Evolutionary conservation across 177 flowering plant genomes (phyloP), one percentile per base, ranked within the genome.

Genomic region (Vitis hybrid): DNA sequence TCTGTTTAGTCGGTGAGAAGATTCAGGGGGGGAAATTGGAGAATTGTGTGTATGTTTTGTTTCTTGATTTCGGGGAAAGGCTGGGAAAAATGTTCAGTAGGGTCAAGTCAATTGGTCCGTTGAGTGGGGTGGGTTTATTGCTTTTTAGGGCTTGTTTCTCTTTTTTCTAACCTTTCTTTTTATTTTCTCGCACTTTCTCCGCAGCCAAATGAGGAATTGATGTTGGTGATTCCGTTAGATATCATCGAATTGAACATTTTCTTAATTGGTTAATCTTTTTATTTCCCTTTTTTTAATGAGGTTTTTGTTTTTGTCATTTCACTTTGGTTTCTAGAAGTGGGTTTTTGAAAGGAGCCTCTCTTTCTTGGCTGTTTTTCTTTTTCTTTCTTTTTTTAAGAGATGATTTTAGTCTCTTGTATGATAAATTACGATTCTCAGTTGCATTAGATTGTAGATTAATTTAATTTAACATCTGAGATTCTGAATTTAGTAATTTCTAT

Each of bases 1-100:
- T n/a, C 59, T 67, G 52, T 56, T 62, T 62, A 66, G 52, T 60
- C 35, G 7, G 12, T 54, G 24, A 10, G 62, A 59, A 59, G 16
- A 54, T 16, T 54, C 27, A 1, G 61, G 4, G 30, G 14, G 54
- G 56, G 49, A 32, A 19, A 11, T 35, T 16, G 16, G 52, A 21
- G 57, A 8, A 52, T 15, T 14, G 16, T 56, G 21, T 21, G 55
- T 46, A 8, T 56, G 6, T 48, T 10, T 7, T 59, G 27, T 5
- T 7, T 6, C 5, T 60, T 60, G 18, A 14, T 54, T 54, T 16
- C 16, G 56, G 4, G n/a, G 6, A 18, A 18, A 16, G 11, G 50
- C 19, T 16, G 2, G 49, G 11, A 16, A 15, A 46, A n/a, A 15
- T 15, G 13, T 15, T 15, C 65, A 14, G 8, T n/a, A 15, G 15